phyloP scores from a whole-genome alignment of 768 basidiomycete species.

The Postia placenta region DNA sequence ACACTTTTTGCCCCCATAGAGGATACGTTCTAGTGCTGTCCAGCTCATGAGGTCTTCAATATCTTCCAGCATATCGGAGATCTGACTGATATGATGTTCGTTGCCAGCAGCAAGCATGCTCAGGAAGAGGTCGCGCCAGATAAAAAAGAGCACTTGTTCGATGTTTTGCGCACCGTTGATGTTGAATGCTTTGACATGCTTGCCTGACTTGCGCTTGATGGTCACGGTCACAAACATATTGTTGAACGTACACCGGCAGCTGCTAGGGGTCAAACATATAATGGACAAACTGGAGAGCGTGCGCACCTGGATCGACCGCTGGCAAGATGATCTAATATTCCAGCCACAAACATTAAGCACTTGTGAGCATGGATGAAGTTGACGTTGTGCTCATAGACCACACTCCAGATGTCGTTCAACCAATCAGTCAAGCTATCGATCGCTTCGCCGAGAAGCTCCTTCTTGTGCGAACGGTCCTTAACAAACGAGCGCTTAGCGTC shows the following conservation, averaged over 20 bases:
- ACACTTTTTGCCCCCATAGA: constrained; percentile 48
- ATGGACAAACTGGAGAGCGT: background rate
- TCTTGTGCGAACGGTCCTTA: constrained; percentile 46
- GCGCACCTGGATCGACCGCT: constrained; percentile 32
- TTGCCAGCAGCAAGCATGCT: constrained; percentile 40
- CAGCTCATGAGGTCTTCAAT: constrained; percentile 48
- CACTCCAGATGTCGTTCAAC: constrained; percentile 60
- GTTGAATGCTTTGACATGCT: constrained; percentile 41
- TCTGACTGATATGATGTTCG: constrained; percentile 21
- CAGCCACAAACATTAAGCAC: constrained; percentile 48
- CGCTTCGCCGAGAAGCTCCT: constrained; percentile 51
- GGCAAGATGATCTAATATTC: constrained; percentile 39
- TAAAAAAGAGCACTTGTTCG: constrained; percentile 46
- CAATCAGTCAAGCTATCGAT: constrained; percentile 50
- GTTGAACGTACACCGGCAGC: constrained; percentile 49
- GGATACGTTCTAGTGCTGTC: constrained; percentile 42
- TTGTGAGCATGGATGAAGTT: constrained; percentile 46
- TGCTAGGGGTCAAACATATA: constrained; percentile 18
- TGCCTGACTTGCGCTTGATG: constrained; percentile 39
- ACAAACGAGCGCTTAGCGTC: constrained; percentile 49
- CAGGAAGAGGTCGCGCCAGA: constrained; percentile 66
- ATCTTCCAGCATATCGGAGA: constrained; percentile 55
- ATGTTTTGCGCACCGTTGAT: constrained; percentile 43
- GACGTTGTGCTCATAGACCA: constrained; percentile 51
- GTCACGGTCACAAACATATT: constrained; percentile 40